A percentile compares a stretch with the other conserved stretches of the same genome.
Evolutionary conservation across 768 basidiomycete genomes (phyloP).

Genomic region (Amyloporia xantha): DNA sequence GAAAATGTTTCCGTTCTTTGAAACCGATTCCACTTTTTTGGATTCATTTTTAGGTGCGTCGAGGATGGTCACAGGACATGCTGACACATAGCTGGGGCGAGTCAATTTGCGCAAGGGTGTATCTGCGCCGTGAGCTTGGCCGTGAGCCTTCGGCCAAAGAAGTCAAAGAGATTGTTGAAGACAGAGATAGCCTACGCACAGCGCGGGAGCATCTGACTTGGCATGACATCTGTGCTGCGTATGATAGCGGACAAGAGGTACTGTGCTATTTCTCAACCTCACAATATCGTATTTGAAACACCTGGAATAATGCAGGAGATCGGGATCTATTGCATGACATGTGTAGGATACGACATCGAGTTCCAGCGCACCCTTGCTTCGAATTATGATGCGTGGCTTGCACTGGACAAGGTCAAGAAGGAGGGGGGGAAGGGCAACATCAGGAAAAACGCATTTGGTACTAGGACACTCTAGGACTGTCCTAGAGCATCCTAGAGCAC

Average conservation of each 20-base stretch:
- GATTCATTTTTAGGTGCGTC: not conserved
- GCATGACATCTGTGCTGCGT: constrained; percentile 1
- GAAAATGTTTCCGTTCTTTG: no score
- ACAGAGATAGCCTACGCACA: not conserved
- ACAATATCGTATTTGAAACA: no score
- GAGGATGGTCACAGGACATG: constrained; percentile 6
- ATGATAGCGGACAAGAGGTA: constrained; percentile 4
- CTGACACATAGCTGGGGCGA: constrained; percentile 2
- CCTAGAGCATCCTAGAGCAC: no score
- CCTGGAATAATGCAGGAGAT: constrained; percentile 1
- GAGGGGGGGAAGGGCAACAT: no score
- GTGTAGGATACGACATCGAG: constrained; percentile 9
- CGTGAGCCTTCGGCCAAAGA: constrained; percentile 8
- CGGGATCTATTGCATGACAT: constrained; percentile 9
- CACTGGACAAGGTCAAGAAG: no score
- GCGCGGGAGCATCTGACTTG: not conserved
- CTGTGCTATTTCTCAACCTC: no score
- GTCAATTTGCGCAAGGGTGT: constrained; percentile 1
- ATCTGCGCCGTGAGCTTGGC: constrained; percentile 1
- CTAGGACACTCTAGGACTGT: no score
- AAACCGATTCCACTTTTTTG: not conserved
- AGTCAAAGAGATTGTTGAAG: not conserved
- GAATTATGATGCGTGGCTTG: not conserved
- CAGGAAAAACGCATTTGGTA: no score
- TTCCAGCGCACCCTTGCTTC: constrained; percentile 2